Evolutionary conservation across 495 filamentous ascomycete species (phyloP).

Genomic region (Cenococcum geophilum): DNA sequence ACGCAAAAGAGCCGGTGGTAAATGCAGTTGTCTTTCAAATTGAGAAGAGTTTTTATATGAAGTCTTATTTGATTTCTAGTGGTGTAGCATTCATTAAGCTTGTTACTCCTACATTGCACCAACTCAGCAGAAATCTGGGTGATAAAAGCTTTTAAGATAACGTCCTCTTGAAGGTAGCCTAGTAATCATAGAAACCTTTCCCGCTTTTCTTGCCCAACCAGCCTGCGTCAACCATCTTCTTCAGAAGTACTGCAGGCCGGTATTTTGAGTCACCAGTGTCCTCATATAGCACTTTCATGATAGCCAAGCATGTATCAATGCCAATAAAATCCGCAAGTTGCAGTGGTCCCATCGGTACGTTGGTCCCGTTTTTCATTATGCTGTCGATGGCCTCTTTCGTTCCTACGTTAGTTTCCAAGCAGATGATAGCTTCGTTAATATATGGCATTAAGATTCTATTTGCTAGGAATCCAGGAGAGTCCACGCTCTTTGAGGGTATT

Average conservation of each 20-base stretch:
- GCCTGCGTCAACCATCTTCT: constrained; percentile 95
- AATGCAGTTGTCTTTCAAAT: no score
- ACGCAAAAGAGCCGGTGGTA: no score
- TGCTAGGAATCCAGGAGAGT: constrained; percentile 90
- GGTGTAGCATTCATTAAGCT: no score
- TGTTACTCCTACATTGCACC: no score
- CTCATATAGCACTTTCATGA: constrained; percentile 91
- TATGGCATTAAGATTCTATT: constrained; percentile 99
- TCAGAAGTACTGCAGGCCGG: constrained; percentile 72
- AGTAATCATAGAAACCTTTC: constrained; percentile 92
- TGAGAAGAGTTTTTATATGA: no score
- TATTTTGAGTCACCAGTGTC: constrained; percentile 97
- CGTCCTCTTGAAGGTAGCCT: neutral
- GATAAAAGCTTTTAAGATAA: no score
- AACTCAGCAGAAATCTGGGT: no score
- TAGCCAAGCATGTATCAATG: constrained; percentile 89
- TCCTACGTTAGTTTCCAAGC: constrained; percentile 88
- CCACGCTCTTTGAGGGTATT: constrained; percentile 75
- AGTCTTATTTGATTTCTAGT: no score
- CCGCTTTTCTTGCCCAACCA: constrained; percentile 98
- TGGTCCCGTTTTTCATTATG: constrained; percentile 99
- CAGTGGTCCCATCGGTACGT: constrained; percentile 96
- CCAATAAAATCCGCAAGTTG: constrained; percentile 96
- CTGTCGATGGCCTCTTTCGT: constrained; percentile 82
- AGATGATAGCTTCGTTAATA: constrained; percentile 97